These are phyloP conservation scores for Stagonosporopsis rhizophila DNA, from an alignment of 2,329 filamentous ascomycete genomes.

Conservation along the genomic window DNA sequence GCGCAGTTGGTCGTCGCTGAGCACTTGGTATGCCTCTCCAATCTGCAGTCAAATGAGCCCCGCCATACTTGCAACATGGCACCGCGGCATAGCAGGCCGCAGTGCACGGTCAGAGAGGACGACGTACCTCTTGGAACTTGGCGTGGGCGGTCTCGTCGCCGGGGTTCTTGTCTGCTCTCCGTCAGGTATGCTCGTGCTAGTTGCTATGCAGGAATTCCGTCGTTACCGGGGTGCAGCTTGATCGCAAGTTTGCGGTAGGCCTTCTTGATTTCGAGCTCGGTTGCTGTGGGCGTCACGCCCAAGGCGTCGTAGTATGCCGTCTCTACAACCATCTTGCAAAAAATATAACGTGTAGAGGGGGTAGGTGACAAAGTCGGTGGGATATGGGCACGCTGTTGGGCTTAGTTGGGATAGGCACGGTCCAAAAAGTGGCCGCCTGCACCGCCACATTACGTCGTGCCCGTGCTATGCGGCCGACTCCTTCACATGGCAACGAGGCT, in stretches of 20 bases:
- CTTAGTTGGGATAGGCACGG: slow-evolving; percentile 7
- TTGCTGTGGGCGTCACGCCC: slow-evolving; percentile 82
- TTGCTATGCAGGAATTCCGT: slow-evolving; percentile 34
- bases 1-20: slow-evolving; percentile 85
- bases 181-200: slow-evolving; percentile 13
- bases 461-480: neutral
- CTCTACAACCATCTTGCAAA: slow-evolving; percentile 76
- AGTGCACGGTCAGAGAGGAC: neutral
- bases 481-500: slow-evolving; percentile 13
- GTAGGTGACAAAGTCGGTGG: slow-evolving; percentile 20
- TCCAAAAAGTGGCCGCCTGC: slow-evolving; percentile 12
- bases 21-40: slow-evolving; percentile 77
- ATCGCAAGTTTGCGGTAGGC: slow-evolving; percentile 93
- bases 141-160: slow-evolving; percentile 92
- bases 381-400: slow-evolving; percentile 18
- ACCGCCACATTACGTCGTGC: slow-evolving; percentile 20
- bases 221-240: slow-evolving; percentile 81
- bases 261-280: slow-evolving; percentile 95
- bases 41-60: slow-evolving; percentile 56
- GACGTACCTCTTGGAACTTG: slow-evolving; percentile 84
- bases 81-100: slow-evolving; percentile 2
- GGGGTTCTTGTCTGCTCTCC: slow-evolving; percentile 85
- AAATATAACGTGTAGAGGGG: slow-evolving; percentile 8
- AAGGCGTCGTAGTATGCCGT: slow-evolving; percentile 88
- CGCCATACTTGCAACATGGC: slow-evolving; percentile 19